Evolutionary conservation across 106 monocot species (phyloP), one percentile per base, ranked within the genome.

Genomic region (Acanthochlamys bracteata): DNA sequence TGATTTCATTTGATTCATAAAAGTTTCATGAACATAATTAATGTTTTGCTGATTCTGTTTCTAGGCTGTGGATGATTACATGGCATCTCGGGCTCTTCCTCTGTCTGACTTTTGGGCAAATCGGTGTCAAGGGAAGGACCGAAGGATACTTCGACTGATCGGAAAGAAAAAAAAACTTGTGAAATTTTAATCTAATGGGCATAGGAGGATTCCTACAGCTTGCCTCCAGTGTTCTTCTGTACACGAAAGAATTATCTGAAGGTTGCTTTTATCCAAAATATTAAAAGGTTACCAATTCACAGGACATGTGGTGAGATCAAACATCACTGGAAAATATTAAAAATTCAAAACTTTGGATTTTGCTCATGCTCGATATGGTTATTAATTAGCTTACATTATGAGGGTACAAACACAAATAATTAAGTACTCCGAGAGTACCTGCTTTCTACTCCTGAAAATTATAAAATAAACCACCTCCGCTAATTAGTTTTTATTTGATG

Each of bases 51-150:
- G 9, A 55, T 55, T 55, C 9, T 10, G 0, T 21, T 55, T 67
- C 27, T 66, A 94, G 93, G 93, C 63, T 95, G 74, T 95, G 95
- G 95, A 11, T 90, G 77, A 54, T 95, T 60, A 90, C 90, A 57
- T 95, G 95, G 90, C 95, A 95, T 74, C 56, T 95, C 13, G 95
- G 95, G 12, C 69, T 95, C 47, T 95, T 95, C 77, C 59, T 95
- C 24, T 73, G 70, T 77, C 86, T 95, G 60, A 95, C 84, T 41
- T 90, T 95, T 55, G 95, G 95, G 15, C 90, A 95, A 82, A 95
- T 95, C 64, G 95, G 95, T 0, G 86, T 95, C 82, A 86, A 95
- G 71, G 95, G 90, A 39, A 95, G 87, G 73, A 65, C 73, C 42
- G 86, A 95, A 41, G 68, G 62, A 9, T 95, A 95, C 73, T 95